Evolutionary conservation across 495 filamentous ascomycete species (phyloP).

Genomic region (Penicillium canescens): DNA sequence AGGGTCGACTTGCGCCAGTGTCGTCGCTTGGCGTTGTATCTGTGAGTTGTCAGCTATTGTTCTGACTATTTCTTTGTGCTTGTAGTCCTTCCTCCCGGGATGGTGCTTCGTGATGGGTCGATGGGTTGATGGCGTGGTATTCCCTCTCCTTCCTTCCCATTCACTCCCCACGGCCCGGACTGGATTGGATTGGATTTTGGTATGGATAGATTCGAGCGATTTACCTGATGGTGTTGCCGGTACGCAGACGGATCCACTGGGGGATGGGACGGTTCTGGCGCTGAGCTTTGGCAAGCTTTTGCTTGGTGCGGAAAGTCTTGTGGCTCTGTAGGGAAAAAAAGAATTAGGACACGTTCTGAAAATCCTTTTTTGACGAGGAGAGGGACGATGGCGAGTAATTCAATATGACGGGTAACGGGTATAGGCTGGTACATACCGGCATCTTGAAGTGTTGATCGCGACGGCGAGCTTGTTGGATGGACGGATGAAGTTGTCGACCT

Average conservation of each 20-base stretch:
- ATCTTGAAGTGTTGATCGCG: conserved; percentile 69
- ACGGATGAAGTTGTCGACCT: conserved; percentile 45
- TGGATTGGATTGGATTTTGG: neutral
- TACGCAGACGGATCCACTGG: conserved; percentile 98
- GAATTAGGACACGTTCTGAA: conserved; percentile 5
- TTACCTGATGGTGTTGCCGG: conserved; percentile 98
- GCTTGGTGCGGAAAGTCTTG: conserved; percentile 99
- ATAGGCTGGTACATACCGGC: conserved; percentile 62
- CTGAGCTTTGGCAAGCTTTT: conserved; percentile 99
- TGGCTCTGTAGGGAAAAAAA: conserved; percentile 66
- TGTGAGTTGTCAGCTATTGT: conserved; percentile 41
- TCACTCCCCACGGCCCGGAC: neutral
- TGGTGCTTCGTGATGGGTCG: neutral
- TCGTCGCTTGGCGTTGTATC: conserved; percentile 99
- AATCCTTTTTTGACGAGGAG: conserved; percentile 16
- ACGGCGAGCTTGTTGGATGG: conserved; percentile 46
- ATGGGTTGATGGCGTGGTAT: neutral
- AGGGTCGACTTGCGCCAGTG: conserved; percentile 99
- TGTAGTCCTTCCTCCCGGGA: neutral
- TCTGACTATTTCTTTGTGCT: neutral
- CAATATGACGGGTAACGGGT: neutral
- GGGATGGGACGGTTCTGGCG: conserved; percentile 99
- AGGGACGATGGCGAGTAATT: neutral
- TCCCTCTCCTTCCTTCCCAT: neutral
- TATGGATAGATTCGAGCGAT: conserved; percentile 32